phyloP scores from a whole-genome alignment of 768 basidiomycete genomes.

The Lentinus tigrinus region DNA sequence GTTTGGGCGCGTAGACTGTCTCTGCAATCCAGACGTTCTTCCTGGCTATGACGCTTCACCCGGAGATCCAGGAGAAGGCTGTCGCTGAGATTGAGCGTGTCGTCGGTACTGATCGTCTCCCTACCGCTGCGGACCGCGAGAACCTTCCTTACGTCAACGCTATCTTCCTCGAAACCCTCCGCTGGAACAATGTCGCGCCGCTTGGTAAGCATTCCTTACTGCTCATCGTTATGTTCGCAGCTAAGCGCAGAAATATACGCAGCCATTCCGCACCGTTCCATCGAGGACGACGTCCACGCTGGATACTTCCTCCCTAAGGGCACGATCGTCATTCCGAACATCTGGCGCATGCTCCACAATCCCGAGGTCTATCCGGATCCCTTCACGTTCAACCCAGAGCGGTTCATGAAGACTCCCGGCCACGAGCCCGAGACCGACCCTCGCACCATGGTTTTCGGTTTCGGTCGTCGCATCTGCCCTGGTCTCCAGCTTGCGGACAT shows the following conservation, averaged over 20 bases:
- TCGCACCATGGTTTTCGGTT: constrained; percentile 28
- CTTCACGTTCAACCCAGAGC: constrained; percentile 32
- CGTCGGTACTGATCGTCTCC: constrained; percentile 27
- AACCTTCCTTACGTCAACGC: constrained; percentile 28
- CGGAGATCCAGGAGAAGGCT: constrained; percentile 29
- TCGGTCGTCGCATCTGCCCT: constrained; percentile 30
- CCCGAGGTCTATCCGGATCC: constrained; percentile 33
- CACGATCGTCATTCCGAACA: constrained; percentile 32
- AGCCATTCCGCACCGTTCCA: constrained; percentile 32
- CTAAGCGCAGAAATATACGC: not conserved
- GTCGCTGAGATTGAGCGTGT: constrained; percentile 33
- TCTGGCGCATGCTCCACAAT: constrained; percentile 34
- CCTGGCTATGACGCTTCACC: constrained; percentile 32
- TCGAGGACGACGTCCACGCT: constrained; percentile 32
- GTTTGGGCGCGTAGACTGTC: constrained; percentile 19
- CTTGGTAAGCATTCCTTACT: constrained; percentile 15
- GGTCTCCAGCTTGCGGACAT: constrained; percentile 31
- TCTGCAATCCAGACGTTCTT: constrained; percentile 31
- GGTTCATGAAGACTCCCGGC: constrained; percentile 25
- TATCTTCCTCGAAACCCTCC: constrained; percentile 25
- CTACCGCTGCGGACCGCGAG: constrained; percentile 24
- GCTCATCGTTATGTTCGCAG: too few relatives aligned
- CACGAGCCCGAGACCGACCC: constrained; percentile 26
- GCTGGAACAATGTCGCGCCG: constrained; percentile 31
- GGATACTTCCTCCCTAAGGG: constrained; percentile 36